phyloP scores from a whole-genome alignment of 2,329 filamentous ascomycete genomes.

The Fusarium piperis region DNA sequence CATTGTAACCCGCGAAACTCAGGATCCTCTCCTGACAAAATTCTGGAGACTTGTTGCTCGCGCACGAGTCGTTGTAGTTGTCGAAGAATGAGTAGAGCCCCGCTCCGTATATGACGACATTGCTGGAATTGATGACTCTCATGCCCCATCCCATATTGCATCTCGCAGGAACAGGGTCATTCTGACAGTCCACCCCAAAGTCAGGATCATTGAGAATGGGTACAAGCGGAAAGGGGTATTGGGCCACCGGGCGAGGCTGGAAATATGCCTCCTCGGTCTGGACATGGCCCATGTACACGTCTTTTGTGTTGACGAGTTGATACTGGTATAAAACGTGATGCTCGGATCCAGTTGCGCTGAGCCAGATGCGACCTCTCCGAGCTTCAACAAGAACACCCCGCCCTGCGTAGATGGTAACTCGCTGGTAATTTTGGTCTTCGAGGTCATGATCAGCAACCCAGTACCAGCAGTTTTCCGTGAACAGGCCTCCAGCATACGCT shows the following conservation, averaged over 20 bases:
- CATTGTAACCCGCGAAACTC: slow-evolving; percentile 36
- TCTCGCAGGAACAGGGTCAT: slow-evolving; percentile 55
- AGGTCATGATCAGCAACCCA: slow-evolving; percentile 65
- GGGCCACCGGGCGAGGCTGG: slow-evolving; percentile 70
- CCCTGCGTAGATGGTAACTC: slow-evolving; percentile 62
- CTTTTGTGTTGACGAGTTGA: slow-evolving; percentile 67
- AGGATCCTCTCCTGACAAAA: slow-evolving; percentile 59
- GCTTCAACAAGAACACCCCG: slow-evolving; percentile 60
- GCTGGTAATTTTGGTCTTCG: slow-evolving; percentile 58
- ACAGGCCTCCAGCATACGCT: slow-evolving; percentile 48
- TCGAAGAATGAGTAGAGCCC: slow-evolving; percentile 76
- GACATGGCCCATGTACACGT: slow-evolving; percentile 71
- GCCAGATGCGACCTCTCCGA: slow-evolving; percentile 58
- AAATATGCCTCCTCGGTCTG: slow-evolving; percentile 79
- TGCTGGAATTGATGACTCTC: slow-evolving; percentile 64
- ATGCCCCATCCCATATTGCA: slow-evolving; percentile 73
- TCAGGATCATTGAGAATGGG: slow-evolving; percentile 45
- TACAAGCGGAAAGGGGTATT: slow-evolving; percentile 63
- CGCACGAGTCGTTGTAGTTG: slow-evolving; percentile 66
- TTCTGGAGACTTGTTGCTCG: slow-evolving; percentile 50
- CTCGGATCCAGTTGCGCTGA: slow-evolving; percentile 72
- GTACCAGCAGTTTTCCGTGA: slow-evolving; percentile 58
- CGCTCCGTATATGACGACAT: slow-evolving; percentile 68
- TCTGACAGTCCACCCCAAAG: slow-evolving; percentile 37
- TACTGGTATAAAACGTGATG: slow-evolving; percentile 77